Evolutionary conservation across 176 grass and related monocot species (phyloP), one percentile per base, ranked within the genome.

Genomic region (Phoenix roebelenii): DNA sequence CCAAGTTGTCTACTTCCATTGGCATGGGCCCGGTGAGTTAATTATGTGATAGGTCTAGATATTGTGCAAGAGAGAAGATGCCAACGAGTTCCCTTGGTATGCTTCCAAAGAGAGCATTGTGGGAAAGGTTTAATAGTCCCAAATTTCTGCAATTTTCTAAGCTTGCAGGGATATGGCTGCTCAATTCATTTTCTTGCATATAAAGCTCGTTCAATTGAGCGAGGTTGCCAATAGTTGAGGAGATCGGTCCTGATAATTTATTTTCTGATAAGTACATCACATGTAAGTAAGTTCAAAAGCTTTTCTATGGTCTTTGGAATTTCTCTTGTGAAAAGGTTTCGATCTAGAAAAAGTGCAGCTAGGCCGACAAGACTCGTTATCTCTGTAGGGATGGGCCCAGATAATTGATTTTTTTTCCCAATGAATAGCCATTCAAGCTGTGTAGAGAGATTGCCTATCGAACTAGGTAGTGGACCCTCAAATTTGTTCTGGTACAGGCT

Each of bases 321-420:
- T 7, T 5, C 4, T 24, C 65, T 58, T 14, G 7, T 29, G 51
- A 77, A 30, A 54, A 50, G 15, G 30, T 29, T 70, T 29, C 9
- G 2, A 23, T 15, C 22, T 15, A 70, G 26, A 5, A 1, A 22
- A 28, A 77, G 15, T 26, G 15, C 3, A 0, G 3, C 35, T 54
- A 77, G 57, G 54, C 25, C 18, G n/a, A 26, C 15, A 62, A 70
- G 35, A 16, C 26, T 70, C 51, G 32, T 59, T 18, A 77, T 69
- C 15, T 52, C 59, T 2, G 26, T 14, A 23, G 66, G 66, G 30
- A 77, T 58, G 16, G 24, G 62, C 51, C 75, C 75, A 6, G 51
- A 26, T 22, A 63, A 14, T 1, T 54, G 15, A 15, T 63, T 73
- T 0, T 3, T 26, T 0, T n/a, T n/a, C n/a, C 18, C 3, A 5